Evolutionary conservation across 768 basidiomycete genomes (phyloP).

Genomic region (Epithele typhae): DNA sequence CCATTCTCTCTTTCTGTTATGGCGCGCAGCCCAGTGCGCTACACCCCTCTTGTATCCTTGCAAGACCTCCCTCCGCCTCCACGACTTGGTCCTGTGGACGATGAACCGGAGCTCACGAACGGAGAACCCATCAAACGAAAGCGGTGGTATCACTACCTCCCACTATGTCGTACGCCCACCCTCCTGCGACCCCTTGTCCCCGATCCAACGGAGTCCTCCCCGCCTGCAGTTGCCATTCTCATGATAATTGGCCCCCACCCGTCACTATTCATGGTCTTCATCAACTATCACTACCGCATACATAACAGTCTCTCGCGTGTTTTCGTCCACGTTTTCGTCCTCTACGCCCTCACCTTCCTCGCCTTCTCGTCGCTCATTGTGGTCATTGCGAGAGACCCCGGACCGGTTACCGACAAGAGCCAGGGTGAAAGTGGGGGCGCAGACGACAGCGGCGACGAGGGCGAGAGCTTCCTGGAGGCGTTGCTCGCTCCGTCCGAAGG

Average conservation of each 20-base stretch:
- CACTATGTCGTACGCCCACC: slow-evolving; percentile 15
- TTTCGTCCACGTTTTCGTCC: slow-evolving; percentile 48
- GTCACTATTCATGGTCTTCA: slow-evolving; percentile 62
- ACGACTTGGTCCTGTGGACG: slow-evolving; percentile 6
- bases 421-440: slow-evolving; percentile 17
- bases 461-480: slow-evolving; percentile 53
- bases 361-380: slow-evolving; percentile 70
- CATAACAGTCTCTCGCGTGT: slow-evolving; percentile 45
- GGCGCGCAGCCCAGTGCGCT: slow-evolving; percentile 2
- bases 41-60: slow-evolving; percentile 11
- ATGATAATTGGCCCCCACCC: slow-evolving; percentile 72
- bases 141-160: slow-evolving; percentile 18
- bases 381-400: slow-evolving; percentile 71
- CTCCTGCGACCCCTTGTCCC: neutral
- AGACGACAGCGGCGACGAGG: slow-evolving; percentile 21
- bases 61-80: slow-evolving; percentile 8
- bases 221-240: slow-evolving; percentile 38
- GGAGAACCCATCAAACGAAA: slow-evolving; percentile 2
- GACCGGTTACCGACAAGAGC: slow-evolving; percentile 39
- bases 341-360: slow-evolving; percentile 65
- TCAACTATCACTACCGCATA: slow-evolving; percentile 60
- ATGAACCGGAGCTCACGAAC: slow-evolving; percentile 14
- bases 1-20: too few species aligned
- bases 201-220: neutral
- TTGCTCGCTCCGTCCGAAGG: slow-evolving; percentile 43